These are phyloP conservation scores for Geranium brycei DNA, from an alignment of 345 rosid species.

Conservation along the genomic window DNA sequence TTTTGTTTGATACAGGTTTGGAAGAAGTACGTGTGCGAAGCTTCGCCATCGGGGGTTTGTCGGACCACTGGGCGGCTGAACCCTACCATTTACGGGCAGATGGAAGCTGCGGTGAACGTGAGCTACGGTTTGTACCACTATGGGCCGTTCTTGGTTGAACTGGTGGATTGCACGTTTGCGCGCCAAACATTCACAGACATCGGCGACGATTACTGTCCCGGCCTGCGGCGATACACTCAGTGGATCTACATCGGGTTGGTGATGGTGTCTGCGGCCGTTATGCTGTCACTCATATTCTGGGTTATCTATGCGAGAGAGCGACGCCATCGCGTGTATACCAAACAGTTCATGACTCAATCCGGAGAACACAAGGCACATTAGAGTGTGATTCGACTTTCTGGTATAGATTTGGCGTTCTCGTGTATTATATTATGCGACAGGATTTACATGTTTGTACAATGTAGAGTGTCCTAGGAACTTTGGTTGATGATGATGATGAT, in stretches of 20 bases:
- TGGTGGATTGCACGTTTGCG: slow-evolving; percentile 68
- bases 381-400: slow-evolving; percentile 1
- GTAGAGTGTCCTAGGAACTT: neutral
- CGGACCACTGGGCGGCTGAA: slow-evolving; percentile 65
- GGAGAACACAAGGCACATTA: slow-evolving; percentile 23
- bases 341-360: slow-evolving; percentile 23
- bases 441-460: neutral
- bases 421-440: neutral
- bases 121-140: slow-evolving; percentile 62
- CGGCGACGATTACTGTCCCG: slow-evolving; percentile 42
- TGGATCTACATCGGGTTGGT: slow-evolving; percentile 81
- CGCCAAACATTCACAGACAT: slow-evolving; percentile 60
- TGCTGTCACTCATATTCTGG: slow-evolving; percentile 91
- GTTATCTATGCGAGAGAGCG: slow-evolving; percentile 76
- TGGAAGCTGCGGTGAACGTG: slow-evolving; percentile 59
- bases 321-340: slow-evolving; percentile 68
- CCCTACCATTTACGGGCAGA: slow-evolving; percentile 47
- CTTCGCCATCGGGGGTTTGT: slow-evolving; percentile 41
- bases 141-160: slow-evolving; percentile 67
- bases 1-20: slow-evolving; percentile 41
- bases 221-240: slow-evolving; percentile 35
- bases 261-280: slow-evolving; percentile 64
- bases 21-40: slow-evolving; percentile 43
- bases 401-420: neutral
- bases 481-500: no score